A percentile compares a stretch with the other conserved stretches of the same genome.
Evolutionary conservation across 2,329 filamentous ascomycete species (phyloP).

Genomic region (Colletotrichum eremochloae): DNA sequence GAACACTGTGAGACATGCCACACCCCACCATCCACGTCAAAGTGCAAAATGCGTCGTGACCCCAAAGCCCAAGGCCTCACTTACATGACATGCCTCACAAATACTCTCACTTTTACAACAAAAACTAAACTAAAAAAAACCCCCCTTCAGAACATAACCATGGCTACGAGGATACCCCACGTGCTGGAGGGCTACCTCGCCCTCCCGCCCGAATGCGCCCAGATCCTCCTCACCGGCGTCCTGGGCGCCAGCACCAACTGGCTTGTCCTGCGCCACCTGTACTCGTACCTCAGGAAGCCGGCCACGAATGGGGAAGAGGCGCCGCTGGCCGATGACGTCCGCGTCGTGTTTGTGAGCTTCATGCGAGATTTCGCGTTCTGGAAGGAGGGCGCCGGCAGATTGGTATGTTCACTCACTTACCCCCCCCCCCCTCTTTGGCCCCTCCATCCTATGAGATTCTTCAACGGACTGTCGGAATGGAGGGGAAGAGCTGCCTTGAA

Average conservation of each 20-base stretch:
- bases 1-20: neutral
- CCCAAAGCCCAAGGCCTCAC: slow-evolving; percentile 1
- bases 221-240: slow-evolving; percentile 77
- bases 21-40: slow-evolving; percentile 5
- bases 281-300: slow-evolving; percentile 55
- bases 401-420: slow-evolving; percentile 63
- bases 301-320: slow-evolving; percentile 14
- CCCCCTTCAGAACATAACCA: slow-evolving; percentile 41
- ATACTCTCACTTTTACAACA: neutral
- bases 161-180: slow-evolving; percentile 69
- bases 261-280: slow-evolving; percentile 71
- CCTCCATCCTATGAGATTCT: slow-evolving; percentile 23
- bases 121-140: neutral
- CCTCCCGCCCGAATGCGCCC: slow-evolving; percentile 68
- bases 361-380: slow-evolving; percentile 84
- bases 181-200: slow-evolving; percentile 74
- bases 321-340: slow-evolving; percentile 51
- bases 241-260: slow-evolving; percentile 75
- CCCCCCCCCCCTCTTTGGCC: neutral
- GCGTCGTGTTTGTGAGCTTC: slow-evolving; percentile 85
- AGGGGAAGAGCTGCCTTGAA: too few relatives aligned
- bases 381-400: slow-evolving; percentile 76
- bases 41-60: slow-evolving; percentile 3
- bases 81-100: slow-evolving; percentile 3
- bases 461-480: neutral